Conservation (phyloP, 2,329 filamentous ascomycete genomes). For the Ascochyta viciae-villosae region DNA sequence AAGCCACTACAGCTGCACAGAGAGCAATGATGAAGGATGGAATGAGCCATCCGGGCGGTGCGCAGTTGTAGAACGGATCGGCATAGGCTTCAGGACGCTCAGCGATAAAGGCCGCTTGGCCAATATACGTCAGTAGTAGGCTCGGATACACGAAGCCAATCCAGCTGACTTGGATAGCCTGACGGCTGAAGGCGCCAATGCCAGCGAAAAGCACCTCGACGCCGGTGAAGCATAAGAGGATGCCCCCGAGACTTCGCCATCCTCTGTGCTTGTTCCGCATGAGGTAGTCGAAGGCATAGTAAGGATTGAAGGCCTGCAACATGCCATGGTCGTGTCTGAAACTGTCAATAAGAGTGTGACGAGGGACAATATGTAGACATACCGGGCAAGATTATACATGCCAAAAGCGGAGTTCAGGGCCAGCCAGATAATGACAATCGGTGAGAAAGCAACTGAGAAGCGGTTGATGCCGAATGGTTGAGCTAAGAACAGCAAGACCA, state of each 20-base stretch:
- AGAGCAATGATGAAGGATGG: conserved; percentile 73
- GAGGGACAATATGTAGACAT: background rate
- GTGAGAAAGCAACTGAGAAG: conserved; percentile 68
- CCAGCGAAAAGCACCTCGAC: conserved; percentile 82
- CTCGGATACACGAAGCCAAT: conserved; percentile 72
- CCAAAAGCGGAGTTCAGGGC: conserved; percentile 68
- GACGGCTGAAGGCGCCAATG: conserved; percentile 74
- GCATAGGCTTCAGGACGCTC: conserved; percentile 65
- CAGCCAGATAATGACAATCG: conserved; percentile 72
- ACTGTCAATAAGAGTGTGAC: conserved; percentile 18
- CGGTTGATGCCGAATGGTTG: conserved; percentile 71
- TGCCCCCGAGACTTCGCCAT: conserved; percentile 71
- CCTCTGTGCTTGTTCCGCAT: conserved; percentile 65
- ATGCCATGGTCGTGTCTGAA: conserved; percentile 56
- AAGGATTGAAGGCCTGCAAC: conserved; percentile 61
- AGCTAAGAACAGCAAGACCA: conserved; percentile 68
- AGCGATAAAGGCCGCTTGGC: conserved; percentile 77
- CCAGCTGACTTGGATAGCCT: conserved; percentile 78
- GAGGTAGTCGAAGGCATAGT: conserved; percentile 68
- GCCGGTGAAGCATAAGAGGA: conserved; percentile 75
- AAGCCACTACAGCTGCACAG: conserved; percentile 75
- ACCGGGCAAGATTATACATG: conserved; percentile 59
- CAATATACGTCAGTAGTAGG: conserved; percentile 70
- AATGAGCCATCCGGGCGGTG: conserved; percentile 72
- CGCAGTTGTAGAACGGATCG: conserved; percentile 78